Percentiles rank a stretch among this genome's conserved stretches.
Evolutionary conservation across 192 early-diverging fungal species (phyloP).

Genomic region (Oehlia diaphana): DNA sequence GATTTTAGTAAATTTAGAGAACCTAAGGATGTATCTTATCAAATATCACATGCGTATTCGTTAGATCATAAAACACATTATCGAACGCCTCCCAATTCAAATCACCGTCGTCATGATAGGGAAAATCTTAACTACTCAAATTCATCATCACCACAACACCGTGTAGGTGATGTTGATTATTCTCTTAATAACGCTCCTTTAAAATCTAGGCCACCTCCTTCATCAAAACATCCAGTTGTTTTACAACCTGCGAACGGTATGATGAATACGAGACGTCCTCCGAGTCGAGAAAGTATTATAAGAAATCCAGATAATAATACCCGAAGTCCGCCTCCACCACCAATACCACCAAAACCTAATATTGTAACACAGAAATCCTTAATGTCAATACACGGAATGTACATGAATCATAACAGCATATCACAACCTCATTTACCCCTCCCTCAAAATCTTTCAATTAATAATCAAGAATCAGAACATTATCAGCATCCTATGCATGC

Average conservation of each 20-base stretch:
- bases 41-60: background rate
- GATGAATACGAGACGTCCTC: background rate
- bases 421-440: constrained; percentile 18
- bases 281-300: background rate
- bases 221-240: background rate
- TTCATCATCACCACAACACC: background rate
- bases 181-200: background rate
- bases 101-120: background rate
- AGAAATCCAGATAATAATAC: background rate
- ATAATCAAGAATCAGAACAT: background rate
- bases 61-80: background rate
- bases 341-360: background rate
- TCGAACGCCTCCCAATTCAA: background rate
- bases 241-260: constrained; percentile 3
- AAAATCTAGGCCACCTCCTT: background rate
- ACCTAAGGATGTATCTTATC: background rate
- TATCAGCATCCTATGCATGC: background rate
- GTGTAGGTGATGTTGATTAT: background rate
- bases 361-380: background rate
- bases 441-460: background rate
- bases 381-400: background rate
- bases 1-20: background rate
- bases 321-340: background rate
- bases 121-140: background rate
- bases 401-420: background rate